phyloP scores from a whole-genome alignment of 306 rosid genomes.

The Medicago truncatula region MtrunA17r5.0-ANR NC_053046.1:5709001-5709500 shows the following conservation, averaged over 20 bases:
- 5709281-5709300: not conserved
- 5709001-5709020: not conserved
- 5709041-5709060: constrained; percentile 78
- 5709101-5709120: constrained; percentile 87
- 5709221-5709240: not conserved
- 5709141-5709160: not conserved
- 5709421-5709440: no score
- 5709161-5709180: not conserved
- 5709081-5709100: constrained; percentile 80
- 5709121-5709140: constrained; percentile 34
- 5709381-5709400: no score
- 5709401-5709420: no score
- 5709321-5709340: no score
- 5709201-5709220: not conserved
- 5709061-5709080: constrained; percentile 93
- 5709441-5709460: no score
- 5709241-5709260: not conserved
- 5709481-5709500: no score
- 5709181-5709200: not conserved
- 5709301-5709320: no score
- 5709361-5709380: no score
- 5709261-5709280: not conserved
- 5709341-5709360: no score
- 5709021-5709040: constrained; percentile 20
- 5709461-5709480: no score